Evolutionary conservation across 2,329 filamentous ascomycete species (phyloP), one percentile per base, ranked within the genome.

Genomic region (Fusarium aywerte): DNA sequence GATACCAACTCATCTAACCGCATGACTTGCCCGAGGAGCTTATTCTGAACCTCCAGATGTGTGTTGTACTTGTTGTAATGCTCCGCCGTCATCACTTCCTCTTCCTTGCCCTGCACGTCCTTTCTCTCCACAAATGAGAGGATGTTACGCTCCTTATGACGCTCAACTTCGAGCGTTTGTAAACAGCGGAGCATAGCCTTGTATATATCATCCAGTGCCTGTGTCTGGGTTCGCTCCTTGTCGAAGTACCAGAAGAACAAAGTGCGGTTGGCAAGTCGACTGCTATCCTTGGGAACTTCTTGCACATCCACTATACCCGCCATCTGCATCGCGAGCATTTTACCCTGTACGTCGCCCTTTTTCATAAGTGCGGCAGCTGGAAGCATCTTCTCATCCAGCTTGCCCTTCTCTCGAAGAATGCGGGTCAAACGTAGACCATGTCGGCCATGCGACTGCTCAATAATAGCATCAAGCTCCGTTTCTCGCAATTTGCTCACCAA

Each of bases 171-270:
- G 23, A 96, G 85, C 23, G 93, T 90, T 76, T 97, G 92, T 47
- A 97, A 77, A 65, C 91, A 91, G 57, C 94, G 88, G 16, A 93
- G 85, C 92, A 98, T 97, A 27, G 90, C 87, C 77, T 97, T 97
- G 82, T 97, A 98, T 1, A 91, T 87, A 61, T 92, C 90, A 65
- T 97, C 90, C 12, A 97, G 79, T 2, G 97, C 81, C 62, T 90
- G 86, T 20, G 86, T 84, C 47, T 89, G 83, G 8, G 91, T 90
- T 44, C 91, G 87, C 43, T 93, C 88, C 12, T 86, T 82, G 75
- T 98, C 94, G 77, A 93, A 97, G 82, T 89, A 97, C 90, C 94
- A 97, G 56, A 98, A 87, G 76, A 94, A 98, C 23, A 97, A 86
- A 1, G 93, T 97, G 51, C 93, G 89, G 65, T 90, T 92, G 1